phyloP scores from a whole-genome alignment of 768 basidiomycete species.

The Boletus rufocinnamomeus region DNA sequence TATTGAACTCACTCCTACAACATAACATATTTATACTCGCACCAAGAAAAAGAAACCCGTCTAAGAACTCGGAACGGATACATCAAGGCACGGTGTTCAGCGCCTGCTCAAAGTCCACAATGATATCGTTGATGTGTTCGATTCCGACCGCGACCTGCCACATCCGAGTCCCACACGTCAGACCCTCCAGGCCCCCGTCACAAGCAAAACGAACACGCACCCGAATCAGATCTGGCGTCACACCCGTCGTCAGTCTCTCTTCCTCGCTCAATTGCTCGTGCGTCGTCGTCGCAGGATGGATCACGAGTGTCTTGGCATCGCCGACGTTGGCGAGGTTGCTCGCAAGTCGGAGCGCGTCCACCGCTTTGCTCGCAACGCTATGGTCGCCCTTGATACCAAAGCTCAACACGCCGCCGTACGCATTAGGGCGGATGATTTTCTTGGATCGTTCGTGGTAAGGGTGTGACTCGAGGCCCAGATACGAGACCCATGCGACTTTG shows the following conservation, averaged over 20 bases:
- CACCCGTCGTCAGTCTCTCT: slow-evolving; percentile 52
- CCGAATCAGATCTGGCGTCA: slow-evolving; percentile 58
- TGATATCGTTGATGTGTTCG: slow-evolving; percentile 48
- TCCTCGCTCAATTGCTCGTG: slow-evolving; percentile 55
- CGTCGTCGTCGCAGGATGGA: slow-evolving; percentile 60
- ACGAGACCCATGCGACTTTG: slow-evolving; percentile 74
- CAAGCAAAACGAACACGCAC: slow-evolving; percentile 33
- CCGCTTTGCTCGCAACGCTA: slow-evolving; percentile 54
- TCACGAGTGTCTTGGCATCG: slow-evolving; percentile 62
- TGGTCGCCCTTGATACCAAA: slow-evolving; percentile 74
- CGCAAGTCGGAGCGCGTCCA: slow-evolving; percentile 70
- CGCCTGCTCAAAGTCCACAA: slow-evolving; percentile 47
- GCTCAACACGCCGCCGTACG: slow-evolving; percentile 73
- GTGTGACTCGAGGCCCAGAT: slow-evolving; percentile 69
- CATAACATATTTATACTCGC: no score
- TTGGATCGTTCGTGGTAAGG: slow-evolving; percentile 59
- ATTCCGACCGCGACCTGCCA: slow-evolving; percentile 46
- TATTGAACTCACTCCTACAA: no score
- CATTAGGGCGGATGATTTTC: slow-evolving; percentile 49
- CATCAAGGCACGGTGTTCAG: no score
- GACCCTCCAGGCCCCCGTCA: no score
- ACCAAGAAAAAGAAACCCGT: no score
- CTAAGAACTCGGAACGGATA: no score
- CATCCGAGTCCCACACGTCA: not conserved
- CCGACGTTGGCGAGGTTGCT: slow-evolving; percentile 76